Evolutionary conservation across 2,329 filamentous ascomycete species (phyloP), one percentile per base, ranked within the genome.

Genomic region (Alternaria atra): DNA sequence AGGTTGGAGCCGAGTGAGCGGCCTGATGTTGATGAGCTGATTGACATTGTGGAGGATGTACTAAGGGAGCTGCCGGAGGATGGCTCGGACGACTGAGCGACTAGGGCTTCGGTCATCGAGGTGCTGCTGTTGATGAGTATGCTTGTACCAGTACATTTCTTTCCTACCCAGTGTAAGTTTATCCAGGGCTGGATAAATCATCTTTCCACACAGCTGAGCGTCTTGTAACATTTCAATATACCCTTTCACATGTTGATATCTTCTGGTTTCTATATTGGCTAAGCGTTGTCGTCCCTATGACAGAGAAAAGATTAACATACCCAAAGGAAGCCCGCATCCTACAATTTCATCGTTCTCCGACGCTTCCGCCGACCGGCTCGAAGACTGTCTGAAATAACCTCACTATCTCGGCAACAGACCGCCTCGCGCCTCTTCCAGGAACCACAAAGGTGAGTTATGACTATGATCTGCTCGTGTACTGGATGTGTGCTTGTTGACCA

Each of bases 21-120:
- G 66, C 95, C 95, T 15, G 91, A 96, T 79, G 90, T 97, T 61
- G 88, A 93, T 70, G 90, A 95, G 80, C 81, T 97, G 77, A 95
- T 96, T 68, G 80, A 82, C 44, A 86, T 95, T 77, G 89, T 97
- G n/a, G 87, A 94, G 78, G 82, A 83, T 15, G 90, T 92, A 20
- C 86, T 97, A 71, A 84, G 86, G 34, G 82, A 85, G 56, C 76
- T 93, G 65, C 89, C 90, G 0, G 87, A 90, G 56, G 89, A 91
- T 73, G 87, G 74, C 4, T 60, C 58, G 15, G 66, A 64, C 8
- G 62, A 67, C n/a, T 69, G 44, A 20, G 39, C 17, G 57, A 3
- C 29, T n/a, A 13, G 17, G n/a, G 30, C 30, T 35, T 37, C 20
- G 23, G 12, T 25, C 17, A n/a, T 25, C 10, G 50, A 13, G n/a